phyloP scores from a whole-genome alignment of 805 yeast species.

The Yarrowia keelungensis region DNA sequence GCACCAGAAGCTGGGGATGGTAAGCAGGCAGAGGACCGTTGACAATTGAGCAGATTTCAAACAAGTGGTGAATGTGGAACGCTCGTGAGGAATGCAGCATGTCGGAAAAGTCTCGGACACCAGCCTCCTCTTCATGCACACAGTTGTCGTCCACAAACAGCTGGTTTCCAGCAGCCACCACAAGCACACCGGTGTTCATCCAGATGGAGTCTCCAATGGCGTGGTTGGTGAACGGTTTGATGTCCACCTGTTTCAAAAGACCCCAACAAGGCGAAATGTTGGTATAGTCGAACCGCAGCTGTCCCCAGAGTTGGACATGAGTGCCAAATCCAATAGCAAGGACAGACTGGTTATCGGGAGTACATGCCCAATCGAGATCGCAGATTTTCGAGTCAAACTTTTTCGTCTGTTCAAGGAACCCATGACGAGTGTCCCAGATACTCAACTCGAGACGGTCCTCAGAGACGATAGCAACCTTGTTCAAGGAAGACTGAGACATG shows the following conservation, averaged over 20 bases:
- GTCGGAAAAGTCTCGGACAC: constrained; percentile 56
- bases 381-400: constrained; percentile 53
- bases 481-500: constrained; percentile 66
- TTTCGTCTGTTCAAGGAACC: constrained; percentile 68
- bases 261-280: constrained; percentile 79
- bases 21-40: constrained; percentile 91
- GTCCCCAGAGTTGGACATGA: constrained; percentile 73
- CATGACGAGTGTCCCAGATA: constrained; percentile 80
- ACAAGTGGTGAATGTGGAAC: constrained; percentile 51
- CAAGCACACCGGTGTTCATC: constrained; percentile 79
- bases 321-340: constrained; percentile 79
- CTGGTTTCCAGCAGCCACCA: constrained; percentile 89
- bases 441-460: constrained; percentile 58
- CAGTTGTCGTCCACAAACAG: constrained; percentile 78
- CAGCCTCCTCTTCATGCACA: constrained; percentile 61
- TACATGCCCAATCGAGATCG: constrained; percentile 90
- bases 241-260: constrained; percentile 73
- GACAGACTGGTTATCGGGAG: constrained; percentile 68
- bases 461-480: constrained; percentile 78
- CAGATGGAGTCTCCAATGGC: constrained; percentile 88
- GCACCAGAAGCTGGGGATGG: constrained; percentile 88
- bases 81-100: constrained; percentile 39
- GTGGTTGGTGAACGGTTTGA: constrained; percentile 75
- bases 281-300: constrained; percentile 87
- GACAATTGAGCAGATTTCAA: constrained; percentile 74